These are phyloP conservation scores for Penicillium canariense DNA, from an alignment of 495 filamentous ascomycete genomes.

Conservation along the genomic window DNA sequence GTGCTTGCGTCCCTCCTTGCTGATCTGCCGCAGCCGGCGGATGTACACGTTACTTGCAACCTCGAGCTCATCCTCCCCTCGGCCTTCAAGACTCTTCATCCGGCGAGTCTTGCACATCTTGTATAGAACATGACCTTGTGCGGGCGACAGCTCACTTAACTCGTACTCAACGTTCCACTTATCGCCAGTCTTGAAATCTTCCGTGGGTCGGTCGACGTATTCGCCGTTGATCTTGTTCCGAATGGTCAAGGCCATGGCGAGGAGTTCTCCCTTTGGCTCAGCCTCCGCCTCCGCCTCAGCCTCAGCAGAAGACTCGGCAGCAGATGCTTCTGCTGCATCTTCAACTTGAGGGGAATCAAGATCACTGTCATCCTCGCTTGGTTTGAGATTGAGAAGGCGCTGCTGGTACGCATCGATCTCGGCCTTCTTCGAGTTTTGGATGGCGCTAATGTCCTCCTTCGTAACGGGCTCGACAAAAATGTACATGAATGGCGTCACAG, in stretches of 20 bases:
- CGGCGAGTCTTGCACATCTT: slow-evolving; percentile 50
- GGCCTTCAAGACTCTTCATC: slow-evolving; percentile 36
- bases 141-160: slow-evolving; percentile 53
- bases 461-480: slow-evolving; percentile 85
- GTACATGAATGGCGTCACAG: slow-evolving; percentile 69
- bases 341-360: slow-evolving; percentile 3
- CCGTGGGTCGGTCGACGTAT: slow-evolving; percentile 57
- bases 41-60: slow-evolving; percentile 37
- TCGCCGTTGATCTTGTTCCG: slow-evolving; percentile 70
- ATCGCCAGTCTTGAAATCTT: slow-evolving; percentile 45
- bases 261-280: slow-evolving; percentile 28
- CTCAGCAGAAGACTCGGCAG: background rate
- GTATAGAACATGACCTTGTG: slow-evolving; percentile 48
- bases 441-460: slow-evolving; percentile 63
- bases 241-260: slow-evolving; percentile 67
- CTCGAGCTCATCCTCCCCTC: slow-evolving; percentile 36
- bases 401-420: slow-evolving; percentile 67
- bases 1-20: slow-evolving; percentile 44
- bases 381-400: slow-evolving; percentile 44
- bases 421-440: slow-evolving; percentile 64
- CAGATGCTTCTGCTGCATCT: background rate
- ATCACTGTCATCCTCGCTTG: slow-evolving; percentile 26
- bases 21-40: slow-evolving; percentile 40
- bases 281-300: slow-evolving; percentile 20
- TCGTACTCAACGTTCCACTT: slow-evolving; percentile 77